These are phyloP conservation scores for Allium fistulosum DNA, from an alignment of 106 monocot species.

Conservation along the genomic window DNA sequence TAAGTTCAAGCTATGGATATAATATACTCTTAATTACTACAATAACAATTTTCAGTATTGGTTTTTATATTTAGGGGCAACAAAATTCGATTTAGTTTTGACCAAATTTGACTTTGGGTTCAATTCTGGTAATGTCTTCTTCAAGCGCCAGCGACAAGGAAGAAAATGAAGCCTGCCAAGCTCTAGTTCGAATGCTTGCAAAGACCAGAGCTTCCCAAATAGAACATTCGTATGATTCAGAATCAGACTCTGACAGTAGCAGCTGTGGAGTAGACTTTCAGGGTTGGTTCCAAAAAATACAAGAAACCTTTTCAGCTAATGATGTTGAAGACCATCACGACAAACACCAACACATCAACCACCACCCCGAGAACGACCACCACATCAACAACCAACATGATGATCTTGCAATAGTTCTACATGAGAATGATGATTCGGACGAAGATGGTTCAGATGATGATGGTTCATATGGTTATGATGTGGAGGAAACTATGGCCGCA, in stretches of 20 bases:
- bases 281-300: conserved; percentile 44
- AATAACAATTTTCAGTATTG: no score
- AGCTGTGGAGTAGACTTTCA: conserved; percentile 24
- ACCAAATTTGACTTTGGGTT: no score
- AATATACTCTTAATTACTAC: no score
- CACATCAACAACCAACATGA: no score
- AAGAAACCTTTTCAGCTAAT: conserved; percentile 25
- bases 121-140: not conserved
- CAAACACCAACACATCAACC: no score
- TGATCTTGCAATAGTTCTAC: no score
- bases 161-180: conserved; percentile 41
- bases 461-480: conserved; percentile 51
- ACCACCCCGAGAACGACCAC: no score
- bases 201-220: conserved; percentile 22
- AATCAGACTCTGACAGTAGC: conserved; percentile 17
- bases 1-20: no score
- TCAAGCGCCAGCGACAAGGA: conserved; percentile 20
- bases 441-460: conserved; percentile 68
- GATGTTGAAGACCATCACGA: not conserved
- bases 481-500: conserved; percentile 60
- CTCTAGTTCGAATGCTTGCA: conserved; percentile 41
- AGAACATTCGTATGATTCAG: conserved; percentile 1
- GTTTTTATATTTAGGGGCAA: no score
- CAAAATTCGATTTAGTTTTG: no score
- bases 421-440: conserved; percentile 12